Evolutionary conservation across 2,329 filamentous ascomycete species (phyloP), one percentile per base, ranked within the genome.

Genomic region (Penicillium frequentans): DNA sequence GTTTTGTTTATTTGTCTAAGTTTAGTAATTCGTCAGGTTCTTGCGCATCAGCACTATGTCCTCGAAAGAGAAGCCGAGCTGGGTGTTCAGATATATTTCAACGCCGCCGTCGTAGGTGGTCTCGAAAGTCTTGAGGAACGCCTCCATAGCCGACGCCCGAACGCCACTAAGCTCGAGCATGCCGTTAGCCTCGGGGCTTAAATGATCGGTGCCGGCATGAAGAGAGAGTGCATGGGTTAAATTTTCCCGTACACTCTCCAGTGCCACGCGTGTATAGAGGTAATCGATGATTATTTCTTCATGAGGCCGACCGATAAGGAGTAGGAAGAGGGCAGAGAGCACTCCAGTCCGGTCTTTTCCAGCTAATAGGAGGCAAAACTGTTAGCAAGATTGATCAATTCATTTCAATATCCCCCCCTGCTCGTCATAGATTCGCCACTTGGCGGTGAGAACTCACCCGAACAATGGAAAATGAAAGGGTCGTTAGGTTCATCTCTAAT

Each of bases 261-360:
- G 24, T 14, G 56, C 64, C 5, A 64, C 57, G 2, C 68, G 68
- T 5, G 63, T 68, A 23, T 70, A 57, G 8, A 81, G 77, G 70
- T 92, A 93, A 70, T 93, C 90, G 10, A 81, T 73, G 0, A 86
- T 86, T 26, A 90, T 82, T 1, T 73, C 70, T 9, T 83, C 76
- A 58, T 85, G 79, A 0, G 81, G 73, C 0, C 89, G 84, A 5
- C 84, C 85, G 14, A 85, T 85, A 11, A 91, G 79, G 24, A 82
- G 76, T 23, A 91, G 78, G 3, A 93, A 73, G 19, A 93, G 66
- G 3, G 87, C 89, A 33, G 85, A 83, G n/a, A 91, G 73, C 3
- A 92, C 81, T 2, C 90, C 90, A 0, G 90, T 92, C 29, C 90
- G 82, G 70, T 93, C 90, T 74, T 92, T 93, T n/a, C 90, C 90